Evolutionary conservation across 2,329 filamentous ascomycete genomes (phyloP).

Genomic region (Apiospora pterosperma): DNA sequence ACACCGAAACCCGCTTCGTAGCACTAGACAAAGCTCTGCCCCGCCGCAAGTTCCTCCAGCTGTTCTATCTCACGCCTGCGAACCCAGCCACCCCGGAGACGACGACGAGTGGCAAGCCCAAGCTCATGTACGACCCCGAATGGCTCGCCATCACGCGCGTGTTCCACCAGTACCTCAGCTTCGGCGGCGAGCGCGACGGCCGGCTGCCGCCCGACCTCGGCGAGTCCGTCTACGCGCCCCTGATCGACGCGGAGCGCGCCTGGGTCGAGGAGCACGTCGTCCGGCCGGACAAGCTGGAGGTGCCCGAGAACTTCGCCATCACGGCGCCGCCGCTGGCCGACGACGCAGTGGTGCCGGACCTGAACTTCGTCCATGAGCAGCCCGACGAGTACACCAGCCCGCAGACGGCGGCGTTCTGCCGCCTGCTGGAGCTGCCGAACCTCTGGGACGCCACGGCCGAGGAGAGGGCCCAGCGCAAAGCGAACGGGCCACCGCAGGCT

Average conservation of each 20-base stretch:
- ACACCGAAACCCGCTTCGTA: slow-evolving; percentile 78
- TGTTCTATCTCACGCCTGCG: slow-evolving; percentile 60
- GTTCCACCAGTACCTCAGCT: slow-evolving; percentile 62
- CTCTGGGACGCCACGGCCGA: slow-evolving; percentile 69
- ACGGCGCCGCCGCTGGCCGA: slow-evolving; percentile 67
- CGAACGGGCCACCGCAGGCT: slow-evolving; percentile 51
- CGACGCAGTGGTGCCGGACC: slow-evolving; percentile 43
- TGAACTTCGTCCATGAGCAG: slow-evolving; percentile 46
- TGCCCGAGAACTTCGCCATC: slow-evolving; percentile 74
- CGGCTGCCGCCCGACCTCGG: slow-evolving; percentile 58
- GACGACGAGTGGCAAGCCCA: slow-evolving; percentile 30
- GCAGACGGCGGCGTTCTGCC: slow-evolving; percentile 80
- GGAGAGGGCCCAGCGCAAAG: slow-evolving; percentile 59
- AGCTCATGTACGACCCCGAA: slow-evolving; percentile 81
- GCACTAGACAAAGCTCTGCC: slow-evolving; percentile 89
- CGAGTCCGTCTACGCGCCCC: slow-evolving; percentile 62
- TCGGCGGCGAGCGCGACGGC: slow-evolving; percentile 57
- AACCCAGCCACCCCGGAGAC: slow-evolving; percentile 11
- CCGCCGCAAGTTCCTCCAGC: slow-evolving; percentile 75
- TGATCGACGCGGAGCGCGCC: slow-evolving; percentile 66
- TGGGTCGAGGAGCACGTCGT: slow-evolving; percentile 83
- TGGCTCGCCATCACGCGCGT: slow-evolving; percentile 92
- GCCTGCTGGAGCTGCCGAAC: slow-evolving; percentile 73
- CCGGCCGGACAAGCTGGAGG: slow-evolving; percentile 52
- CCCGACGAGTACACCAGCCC: slow-evolving; percentile 82